A percentile compares a stretch with the other conserved stretches of the same genome.
These are phyloP conservation scores for Bacterosira constricta DNA, from an alignment of 108 stramenopile species.

Conservation along the genomic window DNA sequence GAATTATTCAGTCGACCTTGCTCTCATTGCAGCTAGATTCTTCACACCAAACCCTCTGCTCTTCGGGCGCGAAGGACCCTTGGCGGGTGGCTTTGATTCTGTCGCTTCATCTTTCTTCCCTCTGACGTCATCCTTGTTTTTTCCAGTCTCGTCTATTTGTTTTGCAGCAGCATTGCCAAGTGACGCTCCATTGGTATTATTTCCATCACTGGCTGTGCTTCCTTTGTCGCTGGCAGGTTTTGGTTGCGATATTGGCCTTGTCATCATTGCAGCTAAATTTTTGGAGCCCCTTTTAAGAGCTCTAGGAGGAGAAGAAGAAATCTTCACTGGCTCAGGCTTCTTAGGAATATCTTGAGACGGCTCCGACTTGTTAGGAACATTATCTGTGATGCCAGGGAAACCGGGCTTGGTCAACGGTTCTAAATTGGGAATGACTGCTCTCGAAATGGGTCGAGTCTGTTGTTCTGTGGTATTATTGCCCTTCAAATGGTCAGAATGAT, in stretches of 20 bases:
- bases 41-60: constrained; percentile 5
- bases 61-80: neutral
- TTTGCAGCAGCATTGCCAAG: neutral
- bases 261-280: neutral
- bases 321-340: neutral
- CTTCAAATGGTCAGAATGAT: no score
- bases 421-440: neutral
- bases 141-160: neutral
- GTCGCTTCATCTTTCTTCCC: neutral
- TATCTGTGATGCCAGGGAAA: neutral
- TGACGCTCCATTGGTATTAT: neutral
- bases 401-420: neutral
- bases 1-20: neutral
- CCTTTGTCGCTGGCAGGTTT: neutral
- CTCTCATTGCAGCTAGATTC: constrained; percentile 12
- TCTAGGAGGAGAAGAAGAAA: neutral
- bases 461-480: neutral
- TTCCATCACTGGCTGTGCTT: neutral
- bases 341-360: neutral
- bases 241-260: neutral
- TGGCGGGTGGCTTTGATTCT: neutral
- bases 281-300: neutral
- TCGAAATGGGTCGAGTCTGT: no score
- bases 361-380: neutral
- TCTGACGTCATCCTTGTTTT: neutral